Conservation (phyloP, 495 filamentous ascomycete genomes). For the Penicillium mononematosum region DNA sequence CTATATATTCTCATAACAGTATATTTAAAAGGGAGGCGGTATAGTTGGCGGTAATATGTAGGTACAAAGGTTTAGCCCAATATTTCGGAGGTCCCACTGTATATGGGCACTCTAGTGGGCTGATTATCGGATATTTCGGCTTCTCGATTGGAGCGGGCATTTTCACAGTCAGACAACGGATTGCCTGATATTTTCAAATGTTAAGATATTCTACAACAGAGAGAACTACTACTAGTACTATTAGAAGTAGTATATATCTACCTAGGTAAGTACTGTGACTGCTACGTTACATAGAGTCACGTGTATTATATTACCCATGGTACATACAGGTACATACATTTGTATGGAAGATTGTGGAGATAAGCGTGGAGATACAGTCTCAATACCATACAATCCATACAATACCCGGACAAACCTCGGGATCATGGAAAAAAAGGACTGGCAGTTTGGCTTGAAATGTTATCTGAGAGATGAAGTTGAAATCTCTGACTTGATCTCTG, state of each 20-base stretch:
- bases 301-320: background rate
- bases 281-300: background rate
- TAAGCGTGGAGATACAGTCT: conserved; percentile 4
- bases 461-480: background rate
- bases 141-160: background rate
- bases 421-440: background rate
- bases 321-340: too few species aligned
- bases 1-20: too few species aligned
- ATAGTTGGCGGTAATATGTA: too few species aligned
- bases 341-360: conserved; percentile 1
- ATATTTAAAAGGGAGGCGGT: too few species aligned
- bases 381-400: conserved; percentile 5
- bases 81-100: too few species aligned
- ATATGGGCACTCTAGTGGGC: background rate
- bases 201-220: too few species aligned
- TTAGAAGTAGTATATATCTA: too few species aligned
- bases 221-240: too few species aligned
- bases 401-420: conserved; percentile 10
- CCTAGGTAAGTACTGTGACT: too few species aligned
- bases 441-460: conserved; percentile 2
- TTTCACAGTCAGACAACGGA: background rate
- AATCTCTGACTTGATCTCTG: background rate
- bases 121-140: conserved; percentile 1
- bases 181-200: too few species aligned
- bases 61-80: too few species aligned